A percentile compares a stretch with the other conserved stretches of the same genome.
These are phyloP conservation scores for Cenchrus purpureus DNA, from an alignment of 176 grass and related monocot species.

Conservation along the genomic window DNA sequence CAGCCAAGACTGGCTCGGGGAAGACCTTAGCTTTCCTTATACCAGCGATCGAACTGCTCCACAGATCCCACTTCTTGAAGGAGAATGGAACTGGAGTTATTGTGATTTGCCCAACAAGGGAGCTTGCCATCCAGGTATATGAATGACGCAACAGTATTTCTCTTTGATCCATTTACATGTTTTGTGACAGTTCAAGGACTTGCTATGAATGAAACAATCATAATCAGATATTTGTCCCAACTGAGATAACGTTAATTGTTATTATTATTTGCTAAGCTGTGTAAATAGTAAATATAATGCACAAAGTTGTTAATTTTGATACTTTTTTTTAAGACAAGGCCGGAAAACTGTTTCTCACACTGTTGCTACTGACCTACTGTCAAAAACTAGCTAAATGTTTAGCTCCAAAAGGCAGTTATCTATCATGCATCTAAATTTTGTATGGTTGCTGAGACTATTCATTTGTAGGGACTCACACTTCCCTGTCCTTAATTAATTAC, in stretches of 20 bases:
- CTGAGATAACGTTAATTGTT: background rate
- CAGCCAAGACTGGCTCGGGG: conserved; percentile 66
- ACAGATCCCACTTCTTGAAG: conserved; percentile 42
- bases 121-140: conserved; percentile 75
- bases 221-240: background rate
- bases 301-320: background rate
- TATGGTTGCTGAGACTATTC: background rate
- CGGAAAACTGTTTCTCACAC: background rate
- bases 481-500: background rate
- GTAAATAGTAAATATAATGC: background rate
- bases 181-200: background rate
- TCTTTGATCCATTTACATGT: background rate
- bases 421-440: background rate
- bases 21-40: conserved; percentile 78
- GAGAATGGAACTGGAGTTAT: conserved; percentile 68
- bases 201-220: conserved; percentile 7
- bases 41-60: conserved; percentile 63
- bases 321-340: background rate
- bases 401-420: background rate
- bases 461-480: background rate
- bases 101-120: conserved; percentile 70
- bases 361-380: background rate
- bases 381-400: background rate
- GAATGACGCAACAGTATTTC: background rate
- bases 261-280: background rate